Percentiles rank a stretch among this genome's conserved stretches.
phyloP scores from a whole-genome alignment of 345 rosid species.

The Luvunga scandens region DNA sequence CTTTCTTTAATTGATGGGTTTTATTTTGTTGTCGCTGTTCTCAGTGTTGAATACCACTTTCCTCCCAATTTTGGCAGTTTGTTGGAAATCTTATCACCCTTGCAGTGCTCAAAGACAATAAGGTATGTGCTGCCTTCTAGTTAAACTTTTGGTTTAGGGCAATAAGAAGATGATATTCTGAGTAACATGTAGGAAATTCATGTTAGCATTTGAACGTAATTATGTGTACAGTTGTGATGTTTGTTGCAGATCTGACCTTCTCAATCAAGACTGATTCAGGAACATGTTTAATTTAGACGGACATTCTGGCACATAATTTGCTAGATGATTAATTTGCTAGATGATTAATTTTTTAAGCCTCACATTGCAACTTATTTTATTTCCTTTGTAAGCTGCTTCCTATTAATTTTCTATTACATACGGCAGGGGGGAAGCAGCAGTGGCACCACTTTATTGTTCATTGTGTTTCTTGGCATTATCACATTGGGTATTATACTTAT shows the following conservation, averaged over 20 bases:
- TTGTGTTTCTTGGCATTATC: conserved; percentile 69
- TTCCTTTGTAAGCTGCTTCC: neutral
- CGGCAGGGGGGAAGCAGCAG: conserved; percentile 70
- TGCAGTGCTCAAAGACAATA: conserved; percentile 56
- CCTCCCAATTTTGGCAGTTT: conserved; percentile 43
- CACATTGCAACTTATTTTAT: neutral
- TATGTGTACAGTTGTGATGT: neutral
- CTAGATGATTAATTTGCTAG: neutral
- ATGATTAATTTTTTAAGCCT: neutral
- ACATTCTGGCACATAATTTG: neutral
- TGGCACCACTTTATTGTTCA: conserved; percentile 69
- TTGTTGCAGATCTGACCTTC: neutral
- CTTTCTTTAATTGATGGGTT: conserved; percentile 1
- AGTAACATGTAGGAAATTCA: neutral
- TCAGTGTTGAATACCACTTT: neutral
- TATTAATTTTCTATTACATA: conserved; percentile 11
- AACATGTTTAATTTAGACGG: neutral
- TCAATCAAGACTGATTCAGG: neutral
- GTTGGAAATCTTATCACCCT: conserved; percentile 87
- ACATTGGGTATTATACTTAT: conserved; percentile 71
- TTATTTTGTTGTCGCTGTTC: conserved; percentile 7
- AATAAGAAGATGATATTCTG: neutral
- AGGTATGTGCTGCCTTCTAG: conserved; percentile 35
- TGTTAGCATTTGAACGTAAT: neutral
- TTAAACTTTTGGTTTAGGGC: neutral